Conservation (phyloP, 2,329 filamentous ascomycete genomes). For the Xylariaceae sp. region DNA sequence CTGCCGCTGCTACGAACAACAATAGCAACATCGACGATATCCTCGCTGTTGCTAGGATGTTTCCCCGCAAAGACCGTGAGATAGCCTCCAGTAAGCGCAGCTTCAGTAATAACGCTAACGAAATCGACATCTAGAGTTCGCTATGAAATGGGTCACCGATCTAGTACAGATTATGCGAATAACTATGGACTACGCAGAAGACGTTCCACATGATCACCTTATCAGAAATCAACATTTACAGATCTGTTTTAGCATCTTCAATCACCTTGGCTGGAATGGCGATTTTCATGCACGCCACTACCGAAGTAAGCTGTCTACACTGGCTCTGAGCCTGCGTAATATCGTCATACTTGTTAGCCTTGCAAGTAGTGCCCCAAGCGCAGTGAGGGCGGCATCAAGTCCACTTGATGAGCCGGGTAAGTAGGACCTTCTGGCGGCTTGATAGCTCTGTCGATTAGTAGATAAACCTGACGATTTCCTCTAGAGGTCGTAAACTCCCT, state of each 20-base stretch:
- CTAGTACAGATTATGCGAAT: slow-evolving; percentile 73
- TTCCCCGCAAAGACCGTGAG: slow-evolving; percentile 46
- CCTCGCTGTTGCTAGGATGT: slow-evolving; percentile 68
- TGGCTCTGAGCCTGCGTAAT: slow-evolving; percentile 76
- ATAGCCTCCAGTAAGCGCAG: slow-evolving; percentile 6
- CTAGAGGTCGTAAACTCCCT: slow-evolving; percentile 74
- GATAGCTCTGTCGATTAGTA: not conserved
- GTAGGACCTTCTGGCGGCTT: slow-evolving; percentile 27
- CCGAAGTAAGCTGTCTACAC: slow-evolving; percentile 75
- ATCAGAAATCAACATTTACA: slow-evolving; percentile 76
- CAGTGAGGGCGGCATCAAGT: slow-evolving; percentile 60
- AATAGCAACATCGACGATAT: slow-evolving; percentile 71
- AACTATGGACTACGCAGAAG: slow-evolving; percentile 81
- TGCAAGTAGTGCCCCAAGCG: slow-evolving; percentile 61
- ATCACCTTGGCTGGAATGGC: slow-evolving; percentile 75
- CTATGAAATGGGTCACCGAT: slow-evolving; percentile 67
- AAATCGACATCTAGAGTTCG: slow-evolving; percentile 53
- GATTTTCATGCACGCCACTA: slow-evolving; percentile 67
- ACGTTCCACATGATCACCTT: slow-evolving; percentile 72
- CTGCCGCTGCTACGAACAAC: slow-evolving; percentile 52
- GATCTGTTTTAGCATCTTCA: slow-evolving; percentile 78
- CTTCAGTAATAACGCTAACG: slow-evolving; percentile 4
- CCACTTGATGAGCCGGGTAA: slow-evolving; percentile 69
- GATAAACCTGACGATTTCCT: slow-evolving; percentile 21
- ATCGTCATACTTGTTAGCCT: slow-evolving; percentile 70